Evolutionary conservation across 1,284 basidiomycete genomes (phyloP), one percentile per base, ranked within the genome.

Genomic region (Rhodotorula mucilaginosa): DNA sequence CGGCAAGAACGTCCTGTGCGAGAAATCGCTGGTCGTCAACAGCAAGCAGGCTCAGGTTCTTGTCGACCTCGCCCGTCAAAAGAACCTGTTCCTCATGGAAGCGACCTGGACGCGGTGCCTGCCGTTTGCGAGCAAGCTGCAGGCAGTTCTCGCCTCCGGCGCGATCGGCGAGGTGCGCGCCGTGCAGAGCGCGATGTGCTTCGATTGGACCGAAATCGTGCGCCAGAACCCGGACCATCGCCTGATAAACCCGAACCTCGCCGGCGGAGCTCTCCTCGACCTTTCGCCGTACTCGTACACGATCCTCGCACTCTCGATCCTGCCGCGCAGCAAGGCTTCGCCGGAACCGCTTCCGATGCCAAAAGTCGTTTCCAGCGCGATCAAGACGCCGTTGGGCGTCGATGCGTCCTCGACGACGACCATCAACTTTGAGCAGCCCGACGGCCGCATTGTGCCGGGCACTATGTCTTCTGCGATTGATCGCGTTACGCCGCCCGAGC

Each of bases 1-100:
- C 5, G 83, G 83, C 3, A 73, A 73, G 63, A 69, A 70, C 65
- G 71, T 73, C 26, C 68, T 73, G 18, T 64, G 80, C 67, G 82
- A 83, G 73, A 85, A 85, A 76, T 80, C 83, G 0, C 81, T 83
- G 29, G 81, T 81, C 7, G 81, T 84, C 61, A 84, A 83, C 68
- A 82, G 81, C 0, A 78, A 78, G 12, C 84, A 85, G 70, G 81
- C 82, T 64, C 72, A 79, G 48, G 79, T 79, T 3, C 77, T 85
- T 10, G 74, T 80, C 46, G 66, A 76, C 7, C 74, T 84, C 21
- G 84, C 84, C 0, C 78, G 78, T 56, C 61, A 72, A 56, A 80
- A 81, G 75, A 69, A 77, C 10, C 68, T 81, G 3, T 82, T 82
- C 70, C 68, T 83, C 8, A 82, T 82, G 82, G 82, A 83, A 79